Percentiles rank a stretch among this genome's conserved stretches.
phyloP scores from a whole-genome alignment of 73 alveolate genomes.

The Symbiodinium pilosum region DNA sequence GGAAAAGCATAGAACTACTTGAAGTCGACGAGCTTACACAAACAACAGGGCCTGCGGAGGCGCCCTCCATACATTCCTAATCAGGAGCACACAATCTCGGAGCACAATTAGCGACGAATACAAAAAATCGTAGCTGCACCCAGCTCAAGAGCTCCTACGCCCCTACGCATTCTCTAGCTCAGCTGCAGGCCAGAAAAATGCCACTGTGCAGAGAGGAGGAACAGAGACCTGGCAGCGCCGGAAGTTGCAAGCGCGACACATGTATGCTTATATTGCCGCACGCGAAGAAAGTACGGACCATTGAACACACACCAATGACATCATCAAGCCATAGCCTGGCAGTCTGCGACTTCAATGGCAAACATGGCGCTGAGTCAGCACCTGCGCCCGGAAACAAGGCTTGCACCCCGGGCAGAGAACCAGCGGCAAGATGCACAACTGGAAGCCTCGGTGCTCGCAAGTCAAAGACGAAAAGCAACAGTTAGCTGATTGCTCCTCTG shows the following conservation, averaged over 20 bases:
- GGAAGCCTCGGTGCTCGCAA: background rate
- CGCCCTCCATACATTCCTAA: conserved; percentile 1
- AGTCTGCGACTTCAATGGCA: background rate
- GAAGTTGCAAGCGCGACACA: no score
- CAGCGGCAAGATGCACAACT: background rate
- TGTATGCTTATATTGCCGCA: background rate
- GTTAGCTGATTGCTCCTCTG: no score
- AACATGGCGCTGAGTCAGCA: background rate
- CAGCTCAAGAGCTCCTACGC: background rate
- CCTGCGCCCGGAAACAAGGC: background rate
- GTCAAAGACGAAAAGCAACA: background rate
- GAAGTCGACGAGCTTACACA: background rate
- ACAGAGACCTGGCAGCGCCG: background rate
- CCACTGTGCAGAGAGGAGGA: background rate
- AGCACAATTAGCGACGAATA: no score
- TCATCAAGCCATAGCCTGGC: background rate
- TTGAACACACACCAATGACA: background rate
- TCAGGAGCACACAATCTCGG: background rate
- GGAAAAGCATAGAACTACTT: background rate
- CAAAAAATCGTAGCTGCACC: background rate
- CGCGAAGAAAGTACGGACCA: background rate
- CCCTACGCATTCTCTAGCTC: background rate
- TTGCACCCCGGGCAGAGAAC: background rate
- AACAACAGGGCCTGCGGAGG: background rate
- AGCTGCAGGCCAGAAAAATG: background rate